Base-by-base conservation (phyloP, 805 yeast species). In the Pichia pseudocactophila region DNA sequence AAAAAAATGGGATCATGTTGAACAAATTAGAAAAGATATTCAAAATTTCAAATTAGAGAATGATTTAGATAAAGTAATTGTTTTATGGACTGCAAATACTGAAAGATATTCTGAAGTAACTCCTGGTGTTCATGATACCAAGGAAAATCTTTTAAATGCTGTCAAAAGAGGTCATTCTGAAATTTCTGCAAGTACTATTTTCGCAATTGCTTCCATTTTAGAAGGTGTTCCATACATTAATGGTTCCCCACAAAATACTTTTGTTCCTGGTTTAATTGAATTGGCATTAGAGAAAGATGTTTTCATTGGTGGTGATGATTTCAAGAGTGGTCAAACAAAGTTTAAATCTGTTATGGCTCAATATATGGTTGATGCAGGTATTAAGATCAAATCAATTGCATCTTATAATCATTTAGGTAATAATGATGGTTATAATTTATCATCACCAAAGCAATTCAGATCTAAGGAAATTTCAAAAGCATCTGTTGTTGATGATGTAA, bases 221-320 rank as follows among this genome's bases (percentile, higher is more conserved):
- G 97, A 90, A 64, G 74, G 77, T 34, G 78, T 80, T 46, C 94
- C 97, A 41, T 89, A 87, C 69, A 86, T 89, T 64, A 89, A 89
- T 58, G 97, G 97, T 37, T 87, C 96, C 33, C 97, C 97, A 41
- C 97, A 89, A 69, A 89, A 89, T 71, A 90, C 97, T 41, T 89
- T 90, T 68, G 96, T 87, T 43, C 97, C 97, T 18, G 97, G 97
- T 51, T 84, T 82, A 49, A 74, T 90, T 58, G 88, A 87, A 65
- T 76, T 89, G 52, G 95, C 97, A 37, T 95, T 88, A 65, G 59
- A 72, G 55, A 61, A 85, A 62, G 65, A 74, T 50, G 67, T 83
- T 28, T 85, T 82, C 61, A 88, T 89, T 57, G 97, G 95, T 44
- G 97, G 97, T 55, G 97, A 89, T 65, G 97, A 89, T 66, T 89